Evolutionary conservation across 768 basidiomycete species (phyloP), one percentile per base, ranked within the genome.

Genomic region (Gautieria morchelliformis): DNA sequence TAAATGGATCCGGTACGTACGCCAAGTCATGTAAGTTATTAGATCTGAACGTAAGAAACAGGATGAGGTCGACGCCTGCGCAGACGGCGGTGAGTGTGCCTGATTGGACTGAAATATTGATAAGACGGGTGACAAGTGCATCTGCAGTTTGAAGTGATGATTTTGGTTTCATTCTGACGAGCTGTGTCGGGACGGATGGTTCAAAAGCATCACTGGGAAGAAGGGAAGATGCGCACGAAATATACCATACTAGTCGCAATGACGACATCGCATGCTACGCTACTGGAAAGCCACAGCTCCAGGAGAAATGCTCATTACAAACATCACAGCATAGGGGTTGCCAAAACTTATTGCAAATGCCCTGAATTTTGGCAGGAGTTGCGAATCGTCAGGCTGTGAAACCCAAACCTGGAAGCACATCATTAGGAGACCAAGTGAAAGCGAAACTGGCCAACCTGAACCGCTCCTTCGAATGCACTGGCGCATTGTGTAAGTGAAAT

Each of bases 271-370:
- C 63, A 62, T 19, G 65, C 56, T 48, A 63, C 59, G 46, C 66
- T 67, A 6, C 63, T 60, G 1, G 61, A 60, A 11, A 70, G 58
- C 68, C 69, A 70, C 15, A 64, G 48, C 65, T 67, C 39, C 10
- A 3, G 35, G 10, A 37, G 35, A 37, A 2, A 10, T 2, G 10
- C 14, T 14, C 14, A 14, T 37, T 10, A 37, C 4, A 14, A 9
- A 37, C 35, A 37, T 10, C 9, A 37, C 10, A 37, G 14, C 14
- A 37, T 37, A 37, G 2, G 35, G 35, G 4, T 9, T 37, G 35
- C 14, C 14, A 37, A 37, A 14, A 37, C 35, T 9, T 44, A 44
- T 49, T 5, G 42, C 27, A 44, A 53, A 53, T 24, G 41, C 30
- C 14, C 24, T 19, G 51, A 56, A 61, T 35, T 24, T 52, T 7